Evolutionary conservation across 1,139 yeast genomes (phyloP).

Genomic region (Lizanozyma gosingica): DNA sequence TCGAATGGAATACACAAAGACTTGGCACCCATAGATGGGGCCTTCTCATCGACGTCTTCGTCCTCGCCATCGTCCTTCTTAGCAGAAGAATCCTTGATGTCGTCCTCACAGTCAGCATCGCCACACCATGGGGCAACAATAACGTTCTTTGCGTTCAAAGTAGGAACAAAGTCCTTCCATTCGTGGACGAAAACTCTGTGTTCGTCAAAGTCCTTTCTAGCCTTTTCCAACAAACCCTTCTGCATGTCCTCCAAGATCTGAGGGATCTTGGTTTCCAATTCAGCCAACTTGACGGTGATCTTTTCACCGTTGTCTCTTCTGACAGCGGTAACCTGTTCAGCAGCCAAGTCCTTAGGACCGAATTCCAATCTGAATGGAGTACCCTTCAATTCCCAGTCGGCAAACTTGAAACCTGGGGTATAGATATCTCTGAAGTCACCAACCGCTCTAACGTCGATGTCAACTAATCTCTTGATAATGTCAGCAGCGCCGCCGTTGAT

Average conservation of each 20-base stretch:
- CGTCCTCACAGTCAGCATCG: slow-evolving; percentile 87
- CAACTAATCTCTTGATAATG: slow-evolving; percentile 50
- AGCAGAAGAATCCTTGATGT: slow-evolving; percentile 88
- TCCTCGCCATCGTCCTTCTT: slow-evolving; percentile 74
- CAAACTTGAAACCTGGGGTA: slow-evolving; percentile 98
- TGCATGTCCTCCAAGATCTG: slow-evolving; percentile 77
- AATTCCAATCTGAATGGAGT: slow-evolving; percentile 86
- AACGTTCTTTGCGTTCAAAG: slow-evolving; percentile 84
- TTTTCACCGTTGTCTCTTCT: slow-evolving; percentile 88
- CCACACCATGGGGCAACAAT: slow-evolving; percentile 98
- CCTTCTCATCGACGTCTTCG: slow-evolving; percentile 85
- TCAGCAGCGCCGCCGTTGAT: slow-evolving; percentile 63
- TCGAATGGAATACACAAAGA: slow-evolving; percentile 93
- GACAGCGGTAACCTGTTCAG: slow-evolving; percentile 74
- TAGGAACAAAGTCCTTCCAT: slow-evolving; percentile 90
- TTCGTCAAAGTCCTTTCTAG: slow-evolving; percentile 72
- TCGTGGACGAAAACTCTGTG: slow-evolving; percentile 76
- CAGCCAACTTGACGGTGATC: slow-evolving; percentile 53
- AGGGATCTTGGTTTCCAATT: slow-evolving; percentile 61
- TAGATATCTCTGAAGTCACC: slow-evolving; percentile 91
- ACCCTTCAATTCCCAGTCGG: slow-evolving; percentile 97
- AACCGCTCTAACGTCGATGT: slow-evolving; percentile 58
- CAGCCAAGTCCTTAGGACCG: slow-evolving; percentile 91
- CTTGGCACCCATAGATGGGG: slow-evolving; percentile 99
- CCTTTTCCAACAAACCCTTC: slow-evolving; percentile 59